Percentiles rank a stretch among this genome's conserved stretches.
Evolutionary conservation across 1,139 yeast genomes (phyloP).

Genomic region (Debaryomycetaceae sp.): DNA sequence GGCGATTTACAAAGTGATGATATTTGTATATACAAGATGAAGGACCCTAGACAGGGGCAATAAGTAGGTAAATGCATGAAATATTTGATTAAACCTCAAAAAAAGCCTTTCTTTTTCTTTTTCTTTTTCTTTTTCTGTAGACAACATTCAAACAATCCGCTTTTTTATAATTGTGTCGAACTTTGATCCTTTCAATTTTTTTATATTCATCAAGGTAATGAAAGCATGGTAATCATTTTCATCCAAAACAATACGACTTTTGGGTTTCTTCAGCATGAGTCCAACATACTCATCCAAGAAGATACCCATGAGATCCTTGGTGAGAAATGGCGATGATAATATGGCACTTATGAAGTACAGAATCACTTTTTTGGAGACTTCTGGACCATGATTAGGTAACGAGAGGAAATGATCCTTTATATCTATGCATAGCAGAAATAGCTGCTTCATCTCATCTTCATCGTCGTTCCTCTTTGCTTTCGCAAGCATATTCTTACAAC

Average conservation of each 20-base stretch:
- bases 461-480: background rate
- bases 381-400: background rate
- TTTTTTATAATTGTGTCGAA: background rate
- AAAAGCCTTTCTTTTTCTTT: background rate
- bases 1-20: slow-evolving; percentile 60
- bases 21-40: slow-evolving; percentile 70
- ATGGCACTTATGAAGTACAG: slow-evolving; percentile 4
- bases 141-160: background rate
- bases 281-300: slow-evolving; percentile 1
- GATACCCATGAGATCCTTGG: background rate
- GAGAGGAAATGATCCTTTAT: slow-evolving; percentile 2
- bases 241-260: background rate
- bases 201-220: background rate
- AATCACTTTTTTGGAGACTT: slow-evolving; percentile 1
- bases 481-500: slow-evolving; percentile 5
- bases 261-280: background rate
- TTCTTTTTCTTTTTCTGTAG: background rate
- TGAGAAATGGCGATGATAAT: background rate
- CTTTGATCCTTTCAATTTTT: background rate
- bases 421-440: slow-evolving; percentile 2
- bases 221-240: background rate
- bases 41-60: slow-evolving; percentile 43
- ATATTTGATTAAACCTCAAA: slow-evolving; percentile 1
- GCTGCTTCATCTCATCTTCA: slow-evolving; percentile 1
- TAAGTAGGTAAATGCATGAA: slow-evolving; percentile 1